These are phyloP conservation scores for Leccinum arenicola DNA, from an alignment of 768 basidiomycete species.

Conservation along the genomic window DNA sequence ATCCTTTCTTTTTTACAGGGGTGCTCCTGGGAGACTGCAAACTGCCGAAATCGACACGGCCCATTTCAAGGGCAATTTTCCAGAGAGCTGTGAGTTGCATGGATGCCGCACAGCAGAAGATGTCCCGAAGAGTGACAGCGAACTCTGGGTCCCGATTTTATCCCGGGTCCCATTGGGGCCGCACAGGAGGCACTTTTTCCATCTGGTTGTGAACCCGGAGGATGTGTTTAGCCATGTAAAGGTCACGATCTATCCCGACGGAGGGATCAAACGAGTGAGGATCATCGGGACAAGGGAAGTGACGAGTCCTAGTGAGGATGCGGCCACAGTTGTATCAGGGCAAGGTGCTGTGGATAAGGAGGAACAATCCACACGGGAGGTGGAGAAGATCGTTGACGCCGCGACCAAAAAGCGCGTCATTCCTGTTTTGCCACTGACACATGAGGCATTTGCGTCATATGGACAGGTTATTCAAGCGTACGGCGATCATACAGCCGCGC, in stretches of 20 bases:
- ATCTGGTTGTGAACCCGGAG: conserved; percentile 62
- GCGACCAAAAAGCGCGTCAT: conserved; percentile 30
- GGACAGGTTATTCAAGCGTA: conserved; percentile 93
- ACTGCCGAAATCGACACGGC: conserved; percentile 88
- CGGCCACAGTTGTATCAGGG: conserved; percentile 10
- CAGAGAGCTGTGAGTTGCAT: conserved; percentile 81
- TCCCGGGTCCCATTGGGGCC: conserved; percentile 81
- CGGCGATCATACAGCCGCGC: conserved; percentile 59
- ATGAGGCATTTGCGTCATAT: conserved; percentile 83
- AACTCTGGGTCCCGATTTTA: conserved; percentile 72
- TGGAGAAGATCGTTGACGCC: neutral
- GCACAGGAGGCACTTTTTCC: conserved; percentile 87
- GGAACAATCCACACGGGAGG: neutral
- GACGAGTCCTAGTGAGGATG: neutral
- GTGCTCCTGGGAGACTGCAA: conserved; percentile 69
- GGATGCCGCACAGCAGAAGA: conserved; percentile 40
- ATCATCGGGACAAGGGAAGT: conserved; percentile 61
- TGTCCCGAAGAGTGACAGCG: conserved; percentile 37
- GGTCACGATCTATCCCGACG: conserved; percentile 90
- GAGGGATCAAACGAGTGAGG: conserved; percentile 92
- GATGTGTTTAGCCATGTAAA: conserved; percentile 77
- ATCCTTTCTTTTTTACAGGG: conserved; percentile 41
- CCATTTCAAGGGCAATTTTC: conserved; percentile 96
- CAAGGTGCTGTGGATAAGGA: conserved; percentile 4
- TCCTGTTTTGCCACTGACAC: conserved; percentile 69